These are phyloP conservation scores for Wickerhamiella dianesei DNA, from an alignment of 805 yeast genomes.

Conservation along the genomic window DNA sequence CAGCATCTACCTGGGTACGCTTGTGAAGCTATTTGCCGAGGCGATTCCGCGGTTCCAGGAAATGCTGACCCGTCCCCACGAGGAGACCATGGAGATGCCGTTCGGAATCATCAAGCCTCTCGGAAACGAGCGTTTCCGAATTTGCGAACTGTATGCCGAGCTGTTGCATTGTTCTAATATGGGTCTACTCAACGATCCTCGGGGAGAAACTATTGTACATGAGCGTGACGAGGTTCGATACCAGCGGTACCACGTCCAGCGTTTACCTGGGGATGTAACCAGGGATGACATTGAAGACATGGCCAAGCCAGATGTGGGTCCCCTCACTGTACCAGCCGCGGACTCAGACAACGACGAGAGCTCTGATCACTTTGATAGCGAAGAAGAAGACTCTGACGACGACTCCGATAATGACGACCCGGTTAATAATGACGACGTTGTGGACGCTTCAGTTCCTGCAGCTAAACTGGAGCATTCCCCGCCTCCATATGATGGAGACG, in stretches of 20 bases:
- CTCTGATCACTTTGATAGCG: background rate
- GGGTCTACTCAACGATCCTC: slow-evolving; percentile 71
- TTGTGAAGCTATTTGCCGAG: slow-evolving; percentile 65
- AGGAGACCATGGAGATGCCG: slow-evolving; percentile 39
- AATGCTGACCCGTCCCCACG: slow-evolving; percentile 35
- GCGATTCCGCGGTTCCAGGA: slow-evolving; percentile 56
- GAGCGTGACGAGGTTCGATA: slow-evolving; percentile 58
- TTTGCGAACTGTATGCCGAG: slow-evolving; percentile 88
- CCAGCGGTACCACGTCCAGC: slow-evolving; percentile 27
- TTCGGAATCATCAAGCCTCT: slow-evolving; percentile 57
- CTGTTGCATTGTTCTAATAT: slow-evolving; percentile 93
- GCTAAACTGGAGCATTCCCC: background rate
- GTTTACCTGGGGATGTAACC: slow-evolving; percentile 18
- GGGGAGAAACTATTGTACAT: slow-evolving; percentile 51
- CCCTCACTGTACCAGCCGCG: background rate
- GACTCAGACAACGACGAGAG: background rate
- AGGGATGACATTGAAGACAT: background rate
- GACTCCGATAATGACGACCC: slow-evolving; percentile 1
- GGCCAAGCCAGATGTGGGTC: background rate
- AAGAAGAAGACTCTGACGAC: slow-evolving; percentile 12
- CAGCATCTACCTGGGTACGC: slow-evolving; percentile 80
- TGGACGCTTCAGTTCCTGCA: background rate
- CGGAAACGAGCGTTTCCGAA: slow-evolving; percentile 82
- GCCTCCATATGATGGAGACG: background rate
- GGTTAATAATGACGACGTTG: background rate